phyloP scores from a whole-genome alignment of 441 rosid genomes.

The Brassica balearica region DNA sequence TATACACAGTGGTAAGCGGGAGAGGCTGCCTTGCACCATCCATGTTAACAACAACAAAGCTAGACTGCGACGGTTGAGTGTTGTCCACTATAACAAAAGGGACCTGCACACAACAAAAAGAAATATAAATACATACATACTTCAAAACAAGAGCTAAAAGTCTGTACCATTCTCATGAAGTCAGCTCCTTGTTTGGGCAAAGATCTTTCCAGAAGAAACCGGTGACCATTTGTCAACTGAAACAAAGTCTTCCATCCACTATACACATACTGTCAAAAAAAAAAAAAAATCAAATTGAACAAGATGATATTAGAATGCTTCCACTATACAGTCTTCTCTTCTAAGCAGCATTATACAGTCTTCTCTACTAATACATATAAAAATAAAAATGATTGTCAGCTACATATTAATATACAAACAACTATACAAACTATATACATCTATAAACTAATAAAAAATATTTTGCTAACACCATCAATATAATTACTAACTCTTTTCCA shows the following conservation, averaged over 20 bases:
- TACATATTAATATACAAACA: neutral
- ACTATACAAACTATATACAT: neutral
- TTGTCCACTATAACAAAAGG: slow-evolving; percentile 81
- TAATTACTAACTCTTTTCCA: too few relatives aligned
- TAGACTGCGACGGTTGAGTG: slow-evolving; percentile 54
- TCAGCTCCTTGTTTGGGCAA: slow-evolving; percentile 68
- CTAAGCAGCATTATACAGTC: neutral
- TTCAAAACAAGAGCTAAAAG: slow-evolving; percentile 12
- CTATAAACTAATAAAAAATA: too few relatives aligned
- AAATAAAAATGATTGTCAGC: neutral
- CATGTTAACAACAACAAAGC: slow-evolving; percentile 69
- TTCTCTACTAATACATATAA: neutral
- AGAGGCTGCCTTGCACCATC: slow-evolving; percentile 75
- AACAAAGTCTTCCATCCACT: slow-evolving; percentile 90
- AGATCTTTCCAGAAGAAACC: slow-evolving; percentile 71
- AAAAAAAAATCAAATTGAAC: neutral
- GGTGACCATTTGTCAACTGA: slow-evolving; percentile 70
- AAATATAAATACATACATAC: neutral
- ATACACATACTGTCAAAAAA: slow-evolving; percentile 65
- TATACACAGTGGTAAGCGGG: slow-evolving; percentile 83
- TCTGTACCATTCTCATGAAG: slow-evolving; percentile 61
- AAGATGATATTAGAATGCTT: neutral
- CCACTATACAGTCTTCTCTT: neutral
- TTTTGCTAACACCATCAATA: neutral
- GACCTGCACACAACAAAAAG: slow-evolving; percentile 51